These are phyloP conservation scores for Fraxinus sp. DNA, from an alignment of 305 asterid genomes.

Conservation along the genomic window DNA sequence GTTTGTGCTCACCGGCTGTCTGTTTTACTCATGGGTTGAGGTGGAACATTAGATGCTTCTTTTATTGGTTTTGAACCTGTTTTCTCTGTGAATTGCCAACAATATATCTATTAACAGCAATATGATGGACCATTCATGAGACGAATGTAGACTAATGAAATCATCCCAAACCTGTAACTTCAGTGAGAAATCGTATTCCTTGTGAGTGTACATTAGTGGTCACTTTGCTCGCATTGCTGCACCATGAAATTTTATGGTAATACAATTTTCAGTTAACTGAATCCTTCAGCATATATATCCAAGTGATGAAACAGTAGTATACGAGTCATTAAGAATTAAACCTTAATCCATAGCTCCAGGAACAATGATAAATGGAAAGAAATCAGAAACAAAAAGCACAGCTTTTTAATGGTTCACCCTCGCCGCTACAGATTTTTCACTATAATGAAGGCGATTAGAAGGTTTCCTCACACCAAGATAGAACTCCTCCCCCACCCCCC, in stretches of 20 bases:
- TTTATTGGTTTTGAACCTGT: slow-evolving; percentile 34
- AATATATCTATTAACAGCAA: slow-evolving; percentile 1
- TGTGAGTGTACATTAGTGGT: slow-evolving; percentile 77
- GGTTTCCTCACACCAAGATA: background rate
- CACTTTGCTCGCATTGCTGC: slow-evolving; percentile 82
- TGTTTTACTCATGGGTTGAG: slow-evolving; percentile 33
- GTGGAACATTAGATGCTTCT: slow-evolving; percentile 28
- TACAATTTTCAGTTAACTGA: slow-evolving; percentile 17
- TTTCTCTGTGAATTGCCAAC: slow-evolving; percentile 34
- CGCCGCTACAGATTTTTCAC: background rate
- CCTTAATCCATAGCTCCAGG: background rate
- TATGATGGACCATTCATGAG: background rate
- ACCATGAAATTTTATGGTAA: slow-evolving; percentile 1
- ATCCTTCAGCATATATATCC: slow-evolving; percentile 7
- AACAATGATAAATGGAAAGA: background rate
- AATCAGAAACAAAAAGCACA: background rate
- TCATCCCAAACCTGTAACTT: slow-evolving; percentile 55
- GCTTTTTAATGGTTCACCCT: background rate
- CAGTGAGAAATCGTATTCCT: slow-evolving; percentile 78
- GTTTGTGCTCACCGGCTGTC: slow-evolving; percentile 46
- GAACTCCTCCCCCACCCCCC: background rate
- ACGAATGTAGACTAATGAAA: background rate
- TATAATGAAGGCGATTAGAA: background rate
- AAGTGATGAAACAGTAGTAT: background rate
- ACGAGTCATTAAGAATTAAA: background rate